These are phyloP conservation scores for Achaetomiella virescens DNA, from an alignment of 495 filamentous ascomycete genomes.

Conservation along the genomic window DNA sequence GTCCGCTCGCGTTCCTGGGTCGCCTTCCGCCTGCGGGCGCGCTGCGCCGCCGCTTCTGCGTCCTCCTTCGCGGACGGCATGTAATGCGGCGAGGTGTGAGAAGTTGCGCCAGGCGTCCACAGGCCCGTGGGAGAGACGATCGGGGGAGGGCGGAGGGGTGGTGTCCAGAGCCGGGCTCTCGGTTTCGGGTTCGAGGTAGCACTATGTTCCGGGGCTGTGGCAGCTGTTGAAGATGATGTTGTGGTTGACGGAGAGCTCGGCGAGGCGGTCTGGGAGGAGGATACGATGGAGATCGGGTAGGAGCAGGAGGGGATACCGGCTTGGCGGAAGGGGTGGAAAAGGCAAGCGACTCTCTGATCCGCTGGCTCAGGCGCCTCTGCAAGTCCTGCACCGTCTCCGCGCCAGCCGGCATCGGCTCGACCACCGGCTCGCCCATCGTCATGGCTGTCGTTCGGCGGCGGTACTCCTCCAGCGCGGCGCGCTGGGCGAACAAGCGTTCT, in stretches of 20 bases:
- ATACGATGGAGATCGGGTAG: neutral
- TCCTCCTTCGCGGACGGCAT: conserved; percentile 18
- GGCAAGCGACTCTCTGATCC: conserved; percentile 17
- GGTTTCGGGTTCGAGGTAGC: too few species aligned
- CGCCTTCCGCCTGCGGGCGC: conserved; percentile 14
- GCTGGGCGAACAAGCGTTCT: conserved; percentile 26
- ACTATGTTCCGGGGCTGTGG: too few species aligned
- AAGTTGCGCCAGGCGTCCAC: conserved; percentile 4
- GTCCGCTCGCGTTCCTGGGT: conserved; percentile 8
- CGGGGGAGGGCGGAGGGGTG: too few species aligned
- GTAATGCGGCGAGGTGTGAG: neutral
- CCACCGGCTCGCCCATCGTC: neutral
- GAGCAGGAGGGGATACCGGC: neutral
- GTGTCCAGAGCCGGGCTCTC: too few species aligned
- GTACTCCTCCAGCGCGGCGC: conserved; percentile 19
- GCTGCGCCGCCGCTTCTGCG: conserved; percentile 8
- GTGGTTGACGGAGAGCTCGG: too few species aligned
- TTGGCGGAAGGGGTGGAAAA: neutral
- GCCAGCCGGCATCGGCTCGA: neutral
- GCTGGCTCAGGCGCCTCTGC: conserved; percentile 19
- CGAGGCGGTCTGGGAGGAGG: too few species aligned
- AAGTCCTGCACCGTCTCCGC: conserved; percentile 13
- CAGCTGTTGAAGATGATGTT: too few species aligned
- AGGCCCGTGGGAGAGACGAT: too few species aligned
- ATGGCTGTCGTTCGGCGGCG: conserved; percentile 13